Evolutionary conservation across 2,329 filamentous ascomycete genomes (phyloP), one percentile per base, ranked within the genome.

Genomic region (Neopestalotiopsis clavispora): DNA sequence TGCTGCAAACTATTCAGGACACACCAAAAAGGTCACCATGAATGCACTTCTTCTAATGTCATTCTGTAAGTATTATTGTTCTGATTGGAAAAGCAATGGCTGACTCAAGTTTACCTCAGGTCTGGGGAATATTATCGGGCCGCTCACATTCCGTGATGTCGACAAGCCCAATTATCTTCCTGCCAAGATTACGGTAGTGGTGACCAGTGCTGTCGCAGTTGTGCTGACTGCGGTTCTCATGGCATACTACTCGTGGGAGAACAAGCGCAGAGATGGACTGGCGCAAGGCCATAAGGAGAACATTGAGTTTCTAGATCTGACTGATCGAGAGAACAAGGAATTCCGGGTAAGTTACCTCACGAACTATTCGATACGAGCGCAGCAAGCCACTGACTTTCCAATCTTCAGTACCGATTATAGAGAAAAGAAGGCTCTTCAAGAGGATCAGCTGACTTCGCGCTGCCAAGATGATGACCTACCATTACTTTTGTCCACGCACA

Each of bases 21-120:
- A 85, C 71, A 88, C 83, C 30, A 87, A 84, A 78, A 87, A 84
- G 75, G 85, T 82, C n/a, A 86, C 82, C 0, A 83, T 86, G 38
- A 84, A 84, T 4, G 84, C 84, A 1, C 69, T 86, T 20, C 81
- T 84, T 65, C 74, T 85, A 59, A 83, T 86, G 58, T 71, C 72
- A 10, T 75, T 80, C 65, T 81, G 77, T 70, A 30, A 66, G 69
- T 64, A 3, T 23, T 60, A 10, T 57, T 38, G 17, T 14, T 20
- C 13, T 10, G n/a, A 40, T 9, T 14, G 17, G 38, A 30, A 63
- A n/a, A 17, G 5, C 57, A 42, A 7, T 10, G 34, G 42, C 59
- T 52, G 14, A 42, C 30, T 17, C 32, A 52, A 69, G 67, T 73
- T 17, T 20, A 52, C 45, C 6, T 34, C 57, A 72, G 71, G 76